Percentiles rank a stretch among this genome's conserved stretches.
These are phyloP conservation scores for Alternaria sp. DNA, from an alignment of 2,329 filamentous ascomycete species.

Conservation along the genomic window DNA sequence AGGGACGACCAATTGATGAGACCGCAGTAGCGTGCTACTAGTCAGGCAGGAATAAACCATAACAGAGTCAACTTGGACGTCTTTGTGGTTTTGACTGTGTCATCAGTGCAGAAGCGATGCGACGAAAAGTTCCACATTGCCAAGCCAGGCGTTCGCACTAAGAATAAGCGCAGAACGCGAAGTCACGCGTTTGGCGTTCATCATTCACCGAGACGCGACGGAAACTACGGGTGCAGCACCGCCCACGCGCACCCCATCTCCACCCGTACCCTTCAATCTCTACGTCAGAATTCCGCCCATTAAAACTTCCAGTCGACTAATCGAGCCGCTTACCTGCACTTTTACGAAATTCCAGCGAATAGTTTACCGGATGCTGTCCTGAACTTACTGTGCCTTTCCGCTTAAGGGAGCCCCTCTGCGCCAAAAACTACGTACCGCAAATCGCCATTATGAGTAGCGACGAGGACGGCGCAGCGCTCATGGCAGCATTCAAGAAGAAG, in stretches of 20 bases:
- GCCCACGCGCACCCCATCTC: not conserved
- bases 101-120: not conserved
- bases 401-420: not conserved
- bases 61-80: constrained; percentile 9
- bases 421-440: not conserved
- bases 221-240: not conserved
- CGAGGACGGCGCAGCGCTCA: constrained; percentile 33
- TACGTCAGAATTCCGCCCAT: not conserved
- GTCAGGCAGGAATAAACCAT: constrained; percentile 32
- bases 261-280: not conserved
- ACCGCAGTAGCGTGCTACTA: constrained; percentile 27
- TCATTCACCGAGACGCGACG: not conserved
- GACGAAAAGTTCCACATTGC: constrained; percentile 14
- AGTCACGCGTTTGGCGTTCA: constrained; percentile 20
- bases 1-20: constrained; percentile 21
- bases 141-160: constrained; percentile 15
- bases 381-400: not conserved
- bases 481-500: constrained; percentile 40
- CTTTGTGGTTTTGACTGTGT: not conserved
- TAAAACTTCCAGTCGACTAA: not conserved
- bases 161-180: constrained; percentile 13
- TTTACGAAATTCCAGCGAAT: not conserved
- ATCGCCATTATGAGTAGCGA: constrained; percentile 34
- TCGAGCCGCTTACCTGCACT: not conserved
- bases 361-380: not conserved